These are phyloP conservation scores for Rhexocercosporidium sp. DNA, from an alignment of 2,329 filamentous ascomycete genomes.

Conservation along the genomic window DNA sequence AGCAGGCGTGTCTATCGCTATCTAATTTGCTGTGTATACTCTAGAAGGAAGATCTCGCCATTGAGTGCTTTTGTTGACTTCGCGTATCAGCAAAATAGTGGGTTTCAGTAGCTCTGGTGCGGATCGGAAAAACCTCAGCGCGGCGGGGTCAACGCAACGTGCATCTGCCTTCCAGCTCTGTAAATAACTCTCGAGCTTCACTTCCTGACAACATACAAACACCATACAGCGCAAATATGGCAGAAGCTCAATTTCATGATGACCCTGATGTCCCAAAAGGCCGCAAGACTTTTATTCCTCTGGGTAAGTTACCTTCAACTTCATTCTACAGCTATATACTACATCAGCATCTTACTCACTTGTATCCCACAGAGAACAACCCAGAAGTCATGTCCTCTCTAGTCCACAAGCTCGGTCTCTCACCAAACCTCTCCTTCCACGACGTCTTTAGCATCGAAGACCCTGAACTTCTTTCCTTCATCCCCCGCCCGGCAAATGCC, in stretches of 20 bases:
- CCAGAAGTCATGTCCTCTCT: conserved; percentile 88
- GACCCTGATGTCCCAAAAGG: conserved; percentile 40
- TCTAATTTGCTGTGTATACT: no score
- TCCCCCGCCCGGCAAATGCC: conserved; percentile 87
- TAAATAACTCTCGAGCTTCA: neutral
- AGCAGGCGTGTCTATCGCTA: no score
- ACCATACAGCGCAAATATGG: conserved; percentile 13
- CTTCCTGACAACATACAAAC: neutral
- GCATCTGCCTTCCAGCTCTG: neutral
- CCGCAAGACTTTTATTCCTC: conserved; percentile 42
- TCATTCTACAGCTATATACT: neutral
- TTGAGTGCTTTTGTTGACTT: no score
- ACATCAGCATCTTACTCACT: neutral
- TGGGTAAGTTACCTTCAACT: conserved; percentile 33
- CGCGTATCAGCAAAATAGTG: no score
- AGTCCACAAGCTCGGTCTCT: conserved; percentile 83
- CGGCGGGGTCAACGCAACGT: neutral
- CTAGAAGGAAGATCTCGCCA: no score
- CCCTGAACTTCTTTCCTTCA: conserved; percentile 82
- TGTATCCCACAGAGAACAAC: conserved; percentile 66
- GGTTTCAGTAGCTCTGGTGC: neutral
- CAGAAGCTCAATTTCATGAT: conserved; percentile 25
- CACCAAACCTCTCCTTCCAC: conserved; percentile 76
- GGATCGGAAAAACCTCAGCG: neutral
- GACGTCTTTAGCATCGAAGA: conserved; percentile 95